Evolutionary conservation across 192 early-diverging fungal species (phyloP), one percentile per base, ranked within the genome.

Genomic region (Entomortierella lignicola): DNA sequence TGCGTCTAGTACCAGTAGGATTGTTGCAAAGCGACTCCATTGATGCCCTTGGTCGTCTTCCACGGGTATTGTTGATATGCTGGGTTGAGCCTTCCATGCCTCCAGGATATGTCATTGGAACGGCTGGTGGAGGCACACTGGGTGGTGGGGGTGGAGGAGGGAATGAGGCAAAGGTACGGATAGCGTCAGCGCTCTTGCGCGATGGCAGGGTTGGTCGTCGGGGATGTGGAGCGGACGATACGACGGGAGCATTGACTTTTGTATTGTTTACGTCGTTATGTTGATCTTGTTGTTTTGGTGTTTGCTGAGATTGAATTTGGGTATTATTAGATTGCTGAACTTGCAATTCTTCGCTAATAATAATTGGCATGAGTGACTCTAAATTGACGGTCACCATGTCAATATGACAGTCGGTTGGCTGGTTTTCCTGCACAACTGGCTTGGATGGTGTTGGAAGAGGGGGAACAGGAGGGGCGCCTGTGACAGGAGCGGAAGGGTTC

Each of bases 121-220:
- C 48, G 15, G 60, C 66, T 25, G 73, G 73, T 44, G 66, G 66
- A 20, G 73, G 73, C 21, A 59, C 55, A n/a, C 44, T 55, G 5
- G 73, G 73, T 2, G 73, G 73, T 0, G 73, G 73, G 1, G 66
- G 66, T 34, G 73, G 72, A 3, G 72, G 73, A 26, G 61, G 66
- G 55, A 52, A 53, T 8, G 42, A 47, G 23, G 51, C 58, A 10
- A 65, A 77, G n/a, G 58, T 25, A 13, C 66, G 66, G 2, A 42
- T 21, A 8, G 42, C 43, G 6, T 77, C 73, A 2, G 47, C 30
- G 30, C 73, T 77, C 41, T 60, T 69, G 17, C 60, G 60, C 0
- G 58, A 65, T 26, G 53, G n/a, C n/a, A 52, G 2, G 60, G 73
- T 1, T 26, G 61, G 34, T 60, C 13, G 59, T 32, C 8, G 65